A percentile compares a stretch with the other conserved stretches of the same genome.
phyloP scores from a whole-genome alignment of 805 yeast species.

The Cyberlindnera galapagoensis region DNA sequence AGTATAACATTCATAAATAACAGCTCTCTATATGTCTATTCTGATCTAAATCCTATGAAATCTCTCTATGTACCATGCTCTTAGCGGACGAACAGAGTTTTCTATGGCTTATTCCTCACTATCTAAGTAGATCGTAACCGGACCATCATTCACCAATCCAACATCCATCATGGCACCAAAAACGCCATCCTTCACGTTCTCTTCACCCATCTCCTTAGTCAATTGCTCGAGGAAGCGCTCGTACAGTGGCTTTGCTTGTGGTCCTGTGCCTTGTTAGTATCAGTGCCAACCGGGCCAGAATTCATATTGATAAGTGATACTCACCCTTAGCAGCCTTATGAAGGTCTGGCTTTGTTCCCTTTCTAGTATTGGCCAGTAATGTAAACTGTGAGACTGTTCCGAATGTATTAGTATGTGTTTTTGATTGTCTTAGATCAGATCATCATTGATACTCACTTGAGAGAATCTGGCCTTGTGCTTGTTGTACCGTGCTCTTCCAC shows the following conservation, averaged over 20 bases:
- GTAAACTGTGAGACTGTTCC: conserved; percentile 86
- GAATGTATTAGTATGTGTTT: conserved; percentile 2
- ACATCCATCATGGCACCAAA: conserved; percentile 99
- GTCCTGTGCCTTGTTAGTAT: conserved; percentile 61
- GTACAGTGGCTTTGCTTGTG: conserved; percentile 36
- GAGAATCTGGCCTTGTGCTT: conserved; percentile 60
- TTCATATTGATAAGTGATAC: conserved; percentile 5
- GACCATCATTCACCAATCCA: conserved; percentile 82
- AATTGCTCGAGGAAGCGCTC: conserved; percentile 45
- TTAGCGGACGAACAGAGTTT: no score
- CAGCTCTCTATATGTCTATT: no score
- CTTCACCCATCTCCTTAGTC: conserved; percentile 47
- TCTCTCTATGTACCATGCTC: no score
- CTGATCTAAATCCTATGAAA: no score
- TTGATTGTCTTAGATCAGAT: background rate
- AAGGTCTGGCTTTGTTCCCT: conserved; percentile 94
- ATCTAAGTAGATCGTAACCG: conserved; percentile 81
- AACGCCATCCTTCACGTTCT: conserved; percentile 74
- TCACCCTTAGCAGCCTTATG: conserved; percentile 85
- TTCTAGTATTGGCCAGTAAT: conserved; percentile 72
- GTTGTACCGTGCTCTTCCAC: conserved; percentile 71
- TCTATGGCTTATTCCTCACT: conserved; percentile 32
- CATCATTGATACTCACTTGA: conserved; percentile 36
- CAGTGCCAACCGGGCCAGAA: background rate
- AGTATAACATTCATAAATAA: no score